Conservation (phyloP, 2,329 filamentous ascomycete genomes). For the Rutstroemia sydowiana region DNA sequence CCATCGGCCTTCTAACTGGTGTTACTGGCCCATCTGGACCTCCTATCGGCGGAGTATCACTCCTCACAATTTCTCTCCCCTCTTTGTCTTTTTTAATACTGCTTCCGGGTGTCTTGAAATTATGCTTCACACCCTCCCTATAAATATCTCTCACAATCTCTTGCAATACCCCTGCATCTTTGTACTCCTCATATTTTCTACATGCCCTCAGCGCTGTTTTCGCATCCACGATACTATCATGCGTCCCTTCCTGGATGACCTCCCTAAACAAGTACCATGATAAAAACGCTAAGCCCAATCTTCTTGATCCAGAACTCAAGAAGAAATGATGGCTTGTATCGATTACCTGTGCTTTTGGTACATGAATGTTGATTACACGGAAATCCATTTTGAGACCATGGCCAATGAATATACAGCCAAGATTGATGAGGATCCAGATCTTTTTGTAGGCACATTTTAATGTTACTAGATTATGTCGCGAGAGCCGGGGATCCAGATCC, state of each 20-base stretch:
- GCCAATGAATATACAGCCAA: conserved; percentile 88
- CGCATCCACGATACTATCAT: conserved; percentile 94
- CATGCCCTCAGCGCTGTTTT: conserved; percentile 83
- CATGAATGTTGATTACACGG: conserved; percentile 95
- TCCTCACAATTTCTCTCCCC: conserved; percentile 36
- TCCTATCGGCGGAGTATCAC: conserved; percentile 44
- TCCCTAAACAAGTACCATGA: conserved; percentile 88
- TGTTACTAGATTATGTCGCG: conserved; percentile 73
- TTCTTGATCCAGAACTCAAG: conserved; percentile 71
- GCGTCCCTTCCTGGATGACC: conserved; percentile 85
- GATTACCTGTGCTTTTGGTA: conserved; percentile 82
- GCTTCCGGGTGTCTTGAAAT: conserved; percentile 47
- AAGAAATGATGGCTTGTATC: conserved; percentile 93
- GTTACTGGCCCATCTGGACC: conserved; percentile 3
- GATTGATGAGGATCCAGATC: conserved; percentile 90
- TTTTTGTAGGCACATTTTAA: conserved; percentile 96
- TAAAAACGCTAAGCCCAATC: conserved; percentile 82
- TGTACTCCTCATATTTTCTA: conserved; percentile 80
- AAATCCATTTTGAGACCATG: conserved; percentile 94
- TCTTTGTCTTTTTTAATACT: conserved; percentile 36
- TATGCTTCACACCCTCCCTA: conserved; percentile 49
- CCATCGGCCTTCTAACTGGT: conserved; percentile 5
- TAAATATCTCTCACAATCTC: conserved; percentile 85
- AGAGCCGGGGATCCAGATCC: conserved; percentile 74
- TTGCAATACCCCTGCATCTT: conserved; percentile 77